These are phyloP conservation scores for Akanthomyces uredinophilus DNA, from an alignment of 2,329 filamentous ascomycete species.

Conservation along the genomic window DNA sequence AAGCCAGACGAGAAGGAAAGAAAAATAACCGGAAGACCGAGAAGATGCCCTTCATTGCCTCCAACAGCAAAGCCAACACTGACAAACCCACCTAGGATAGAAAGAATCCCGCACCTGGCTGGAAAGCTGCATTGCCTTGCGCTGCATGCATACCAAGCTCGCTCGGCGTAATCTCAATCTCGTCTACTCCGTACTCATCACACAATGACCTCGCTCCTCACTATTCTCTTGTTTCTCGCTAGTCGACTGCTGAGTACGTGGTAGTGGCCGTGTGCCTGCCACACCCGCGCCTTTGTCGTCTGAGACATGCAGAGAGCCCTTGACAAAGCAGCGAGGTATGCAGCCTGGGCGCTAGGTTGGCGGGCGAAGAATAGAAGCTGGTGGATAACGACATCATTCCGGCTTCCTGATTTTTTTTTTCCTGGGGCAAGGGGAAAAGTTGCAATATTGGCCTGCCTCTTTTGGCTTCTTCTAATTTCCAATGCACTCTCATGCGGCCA, in stretches of 20 bases:
- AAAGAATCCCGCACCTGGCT: too few relatives aligned
- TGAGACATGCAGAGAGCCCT: constrained; percentile 5
- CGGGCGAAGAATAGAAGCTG: neutral
- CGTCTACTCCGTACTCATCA: neutral
- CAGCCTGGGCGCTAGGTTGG: neutral
- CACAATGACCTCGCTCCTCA: neutral
- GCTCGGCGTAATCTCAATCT: constrained; percentile 2
- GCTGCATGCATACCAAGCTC: neutral
- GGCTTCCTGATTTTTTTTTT: neutral
- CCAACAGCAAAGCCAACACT: neutral
- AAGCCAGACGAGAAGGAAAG: neutral
- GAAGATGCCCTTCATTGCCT: neutral
- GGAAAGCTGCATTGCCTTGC: neutral
- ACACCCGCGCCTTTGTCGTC: neutral
- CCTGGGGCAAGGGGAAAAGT: neutral
- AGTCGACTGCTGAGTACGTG: neutral
- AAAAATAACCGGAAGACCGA: too few relatives aligned
- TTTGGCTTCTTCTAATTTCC: neutral
- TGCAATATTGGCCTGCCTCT: neutral
- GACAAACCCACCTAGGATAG: too few relatives aligned
- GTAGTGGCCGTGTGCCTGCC: too few relatives aligned
- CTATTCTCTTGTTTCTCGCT: neutral
- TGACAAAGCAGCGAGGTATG: neutral
- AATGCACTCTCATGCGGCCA: neutral
- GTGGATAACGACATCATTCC: neutral